Percentiles rank a stretch among this genome's conserved stretches.
phyloP scores from a whole-genome alignment of 306 rosid species.

The Lagenaria siceraria region DNA sequence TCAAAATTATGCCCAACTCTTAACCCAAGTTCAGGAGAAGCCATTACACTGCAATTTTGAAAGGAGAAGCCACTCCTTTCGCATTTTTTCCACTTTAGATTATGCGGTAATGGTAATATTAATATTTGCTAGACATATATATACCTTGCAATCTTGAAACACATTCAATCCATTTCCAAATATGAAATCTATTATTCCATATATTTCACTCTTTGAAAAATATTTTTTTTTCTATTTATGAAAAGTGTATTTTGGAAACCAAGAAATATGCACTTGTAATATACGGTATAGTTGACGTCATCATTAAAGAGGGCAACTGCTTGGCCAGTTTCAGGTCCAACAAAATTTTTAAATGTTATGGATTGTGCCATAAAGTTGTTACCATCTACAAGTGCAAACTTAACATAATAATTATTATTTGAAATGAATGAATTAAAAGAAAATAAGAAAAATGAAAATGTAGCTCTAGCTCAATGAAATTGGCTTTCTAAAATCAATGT shows the following conservation, averaged over 20 bases:
- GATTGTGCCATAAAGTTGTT: not conserved
- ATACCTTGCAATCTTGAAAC: not conserved
- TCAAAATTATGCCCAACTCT: not conserved
- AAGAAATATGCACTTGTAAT: not conserved
- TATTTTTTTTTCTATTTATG: not conserved
- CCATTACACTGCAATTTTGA: not conserved
- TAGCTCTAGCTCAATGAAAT: too few species aligned
- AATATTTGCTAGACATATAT: not conserved
- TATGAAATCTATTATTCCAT: not conserved
- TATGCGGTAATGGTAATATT: not conserved
- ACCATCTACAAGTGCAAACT: too few species aligned
- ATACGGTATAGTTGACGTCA: not conserved
- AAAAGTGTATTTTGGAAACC: not conserved
- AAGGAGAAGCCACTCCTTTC: not conserved
- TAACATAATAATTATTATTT: too few species aligned
- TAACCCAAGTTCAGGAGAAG: not conserved
- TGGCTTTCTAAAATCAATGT: too few species aligned
- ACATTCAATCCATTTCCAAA: not conserved
- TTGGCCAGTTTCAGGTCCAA: not conserved
- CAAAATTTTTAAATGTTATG: not conserved
- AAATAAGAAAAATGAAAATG: too few species aligned
- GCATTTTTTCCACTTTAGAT: not conserved
- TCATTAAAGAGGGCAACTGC: not conserved
- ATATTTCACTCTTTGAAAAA: not conserved
- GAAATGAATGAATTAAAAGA: too few species aligned